phyloP scores from a whole-genome alignment of 1,139 yeast species.

The Yamadazyma sp. region DNA sequence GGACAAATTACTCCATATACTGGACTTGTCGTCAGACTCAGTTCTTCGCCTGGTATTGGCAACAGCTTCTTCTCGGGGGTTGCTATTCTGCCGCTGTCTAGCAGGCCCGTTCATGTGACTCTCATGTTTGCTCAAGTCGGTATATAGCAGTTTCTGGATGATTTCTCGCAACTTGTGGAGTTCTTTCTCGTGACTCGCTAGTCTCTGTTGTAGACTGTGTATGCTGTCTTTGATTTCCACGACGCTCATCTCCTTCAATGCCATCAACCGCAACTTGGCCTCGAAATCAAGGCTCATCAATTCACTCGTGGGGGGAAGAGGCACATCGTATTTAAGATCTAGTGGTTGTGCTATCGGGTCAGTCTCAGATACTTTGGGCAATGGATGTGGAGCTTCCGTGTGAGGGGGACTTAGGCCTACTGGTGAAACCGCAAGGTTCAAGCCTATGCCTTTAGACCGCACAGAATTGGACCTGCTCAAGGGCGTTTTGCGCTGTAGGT shows the following conservation, averaged over 20 bases:
- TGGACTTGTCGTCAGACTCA: conserved; percentile 10
- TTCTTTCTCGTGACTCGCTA: conserved; percentile 43
- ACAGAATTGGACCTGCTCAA: conserved; percentile 13
- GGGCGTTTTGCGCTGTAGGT: conserved; percentile 5
- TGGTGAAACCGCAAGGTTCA: conserved; percentile 36
- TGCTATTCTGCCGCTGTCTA: conserved; percentile 21
- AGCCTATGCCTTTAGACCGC: conserved; percentile 28
- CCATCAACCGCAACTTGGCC: conserved; percentile 56
- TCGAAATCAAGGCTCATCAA: conserved; percentile 41
- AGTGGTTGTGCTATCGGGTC: not conserved
- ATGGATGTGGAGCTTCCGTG: no score
- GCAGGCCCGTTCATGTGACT: not conserved
- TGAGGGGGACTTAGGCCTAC: conserved; percentile 6
- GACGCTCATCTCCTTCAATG: conserved; percentile 61
- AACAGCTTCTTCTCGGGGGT: conserved; percentile 37
- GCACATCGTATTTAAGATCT: conserved; percentile 27
- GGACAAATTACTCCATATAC: conserved; percentile 41
- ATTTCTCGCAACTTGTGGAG: conserved; percentile 46
- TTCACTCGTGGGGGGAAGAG: conserved; percentile 34
- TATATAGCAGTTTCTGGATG: conserved; percentile 41
- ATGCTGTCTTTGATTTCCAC: conserved; percentile 57
- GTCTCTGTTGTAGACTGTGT: conserved; percentile 28
- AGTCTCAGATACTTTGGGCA: no score
- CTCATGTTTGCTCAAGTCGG: conserved; percentile 22
- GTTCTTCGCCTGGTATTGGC: conserved; percentile 24